phyloP scores from a whole-genome alignment of 2,329 filamentous ascomycete genomes.

The Aspergillus udagawae region DNA sequence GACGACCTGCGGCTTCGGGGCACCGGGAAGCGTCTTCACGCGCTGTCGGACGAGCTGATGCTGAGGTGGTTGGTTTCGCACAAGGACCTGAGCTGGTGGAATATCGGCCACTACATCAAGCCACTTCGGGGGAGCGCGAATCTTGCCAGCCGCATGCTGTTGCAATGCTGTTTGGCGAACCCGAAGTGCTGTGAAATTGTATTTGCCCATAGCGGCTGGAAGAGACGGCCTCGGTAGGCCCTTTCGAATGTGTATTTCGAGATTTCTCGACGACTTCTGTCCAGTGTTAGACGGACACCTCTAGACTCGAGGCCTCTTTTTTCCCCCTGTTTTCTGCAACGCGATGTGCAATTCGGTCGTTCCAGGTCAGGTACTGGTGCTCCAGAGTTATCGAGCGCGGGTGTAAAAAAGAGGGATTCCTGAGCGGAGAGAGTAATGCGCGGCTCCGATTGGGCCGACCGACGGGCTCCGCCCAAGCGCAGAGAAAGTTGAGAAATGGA shows the following conservation, averaged over 20 bases:
- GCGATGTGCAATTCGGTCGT: not conserved
- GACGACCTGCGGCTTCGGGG: constrained; percentile 30
- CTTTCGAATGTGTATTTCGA: not conserved
- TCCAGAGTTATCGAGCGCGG: constrained; percentile 7
- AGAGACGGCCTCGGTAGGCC: not conserved
- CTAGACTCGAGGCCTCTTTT: not conserved
- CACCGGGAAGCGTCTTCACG: constrained; percentile 27
- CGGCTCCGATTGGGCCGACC: constrained; percentile 35
- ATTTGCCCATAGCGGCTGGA: constrained; percentile 39
- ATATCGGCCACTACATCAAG: constrained; percentile 53
- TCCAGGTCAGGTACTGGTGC: not conserved
- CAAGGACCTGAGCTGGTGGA: constrained; percentile 57
- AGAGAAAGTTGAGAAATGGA: not conserved
- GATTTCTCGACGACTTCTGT: not conserved
- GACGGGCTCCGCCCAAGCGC: constrained; percentile 25
- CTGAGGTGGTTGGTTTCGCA: constrained; percentile 52
- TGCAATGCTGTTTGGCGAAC: constrained; percentile 42
- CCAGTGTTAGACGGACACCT: not conserved
- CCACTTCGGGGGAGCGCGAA: constrained; percentile 46
- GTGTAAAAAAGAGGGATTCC: constrained; percentile 33
- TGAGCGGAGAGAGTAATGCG: constrained; percentile 18
- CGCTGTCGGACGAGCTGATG: constrained; percentile 41
- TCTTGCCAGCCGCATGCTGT: constrained; percentile 35
- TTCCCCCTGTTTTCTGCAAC: not conserved
- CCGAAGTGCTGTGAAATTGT: constrained; percentile 44